Base-by-base conservation (phyloP, 2,329 filamentous ascomycete species). In the Zymoseptoria tritici region DNA sequence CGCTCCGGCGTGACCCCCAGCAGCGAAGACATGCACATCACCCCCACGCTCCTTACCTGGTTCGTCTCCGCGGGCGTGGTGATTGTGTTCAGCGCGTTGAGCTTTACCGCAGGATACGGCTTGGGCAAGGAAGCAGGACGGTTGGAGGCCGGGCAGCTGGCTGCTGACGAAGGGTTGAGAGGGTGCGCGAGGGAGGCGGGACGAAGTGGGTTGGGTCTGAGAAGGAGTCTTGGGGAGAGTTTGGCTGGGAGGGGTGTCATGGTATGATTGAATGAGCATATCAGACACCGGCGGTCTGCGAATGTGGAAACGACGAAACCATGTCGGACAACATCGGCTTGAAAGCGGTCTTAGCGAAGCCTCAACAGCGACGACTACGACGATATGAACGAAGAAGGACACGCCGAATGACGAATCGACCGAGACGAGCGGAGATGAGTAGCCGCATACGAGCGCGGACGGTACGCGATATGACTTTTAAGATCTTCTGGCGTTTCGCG, bases 61-160 rank as follows among this genome's bases (percentile, higher is more conserved):
- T 81, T 86, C 4, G 80, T 86, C 53, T 84, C 83, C 54, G 85
- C 85, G 0, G 84, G 85, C 2, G 83, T 87, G 19, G 82, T 87
- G 1, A 82, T 87, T 2, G 77, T 86, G 0, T 81, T 87, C 58
- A 84, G 82, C 16, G 85, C 84, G 2, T 80, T 87, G 62, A 85
- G 83, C 66, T 87, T 87, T 70, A 83, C 82, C 0, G 84, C 85
- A 3, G 85, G 85, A 1, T 87, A 86, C 66, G 80, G 82, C 13
- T 77, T 85, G 13, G 85, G 85, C 9, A 79, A 79, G 57, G 84
- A 86, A 46, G 68, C 66, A 3, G 69, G 67, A 9, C 49, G 61
- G 2, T 49, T 69, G 13, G 67, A 69, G 49, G 61, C 65, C 5
- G 63, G 61, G 5, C 57, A 58, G 16, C 60, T 67, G 26, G 58